Evolutionary conservation across 179 eudicot genomes (phyloP).

Genomic region (Camellia oleifera): DNA sequence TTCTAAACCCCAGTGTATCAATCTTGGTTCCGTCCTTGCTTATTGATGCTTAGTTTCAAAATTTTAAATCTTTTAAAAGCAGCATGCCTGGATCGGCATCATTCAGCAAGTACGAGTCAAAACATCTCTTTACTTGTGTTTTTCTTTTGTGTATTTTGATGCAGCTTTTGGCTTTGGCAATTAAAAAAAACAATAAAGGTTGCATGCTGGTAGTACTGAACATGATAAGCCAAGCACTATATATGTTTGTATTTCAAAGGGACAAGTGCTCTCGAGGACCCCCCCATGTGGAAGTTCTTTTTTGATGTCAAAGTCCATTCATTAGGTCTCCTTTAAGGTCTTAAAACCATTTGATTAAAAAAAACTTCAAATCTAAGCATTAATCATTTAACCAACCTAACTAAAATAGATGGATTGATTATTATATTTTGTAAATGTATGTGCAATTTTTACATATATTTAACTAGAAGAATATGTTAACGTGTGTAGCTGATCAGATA

Average conservation of each 20-base stretch:
- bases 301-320: slow-evolving; percentile 20
- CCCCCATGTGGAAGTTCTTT: slow-evolving; percentile 12
- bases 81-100: neutral
- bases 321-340: slow-evolving; percentile 21
- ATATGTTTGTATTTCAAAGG: neutral
- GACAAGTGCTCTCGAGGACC: slow-evolving; percentile 20
- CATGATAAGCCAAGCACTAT: slow-evolving; percentile 10
- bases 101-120: slow-evolving; percentile 1
- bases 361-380: slow-evolving; percentile 36
- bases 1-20: no score
- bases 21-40: neutral
- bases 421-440: neutral
- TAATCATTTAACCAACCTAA: slow-evolving; percentile 22
- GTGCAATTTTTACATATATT: no score
- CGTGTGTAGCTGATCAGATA: no score
- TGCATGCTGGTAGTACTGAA: neutral
- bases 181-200: slow-evolving; percentile 7
- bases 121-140: neutral
- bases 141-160: neutral
- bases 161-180: neutral
- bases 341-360: slow-evolving; percentile 27
- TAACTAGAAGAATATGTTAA: no score
- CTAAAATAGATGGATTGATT: neutral
- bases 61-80: neutral
- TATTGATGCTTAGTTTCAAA: neutral